These are phyloP conservation scores for Lachancea dasiensis DNA, from an alignment of 805 yeast genomes.

Conservation along the genomic window DNA sequence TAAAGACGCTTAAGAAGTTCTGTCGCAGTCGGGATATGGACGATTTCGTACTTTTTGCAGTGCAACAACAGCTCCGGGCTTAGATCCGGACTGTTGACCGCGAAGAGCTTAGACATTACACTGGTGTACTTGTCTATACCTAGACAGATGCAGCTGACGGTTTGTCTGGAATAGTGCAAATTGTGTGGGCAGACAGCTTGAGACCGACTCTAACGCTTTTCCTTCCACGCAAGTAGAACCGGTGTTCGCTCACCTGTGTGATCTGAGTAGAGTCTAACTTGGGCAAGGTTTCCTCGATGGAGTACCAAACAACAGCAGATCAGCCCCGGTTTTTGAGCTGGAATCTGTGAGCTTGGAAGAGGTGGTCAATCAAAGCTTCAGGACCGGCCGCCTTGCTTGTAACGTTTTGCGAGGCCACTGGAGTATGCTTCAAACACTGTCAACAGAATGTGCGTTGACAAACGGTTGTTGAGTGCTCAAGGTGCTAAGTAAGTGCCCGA, in stretches of 20 bases:
- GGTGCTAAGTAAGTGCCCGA: too few relatives aligned
- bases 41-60: slow-evolving; percentile 2
- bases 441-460: too few relatives aligned
- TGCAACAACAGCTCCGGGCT: slow-evolving; percentile 8
- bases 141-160: not conserved
- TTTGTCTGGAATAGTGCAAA: not conserved
- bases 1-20: slow-evolving; percentile 19
- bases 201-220: not conserved
- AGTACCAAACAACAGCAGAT: not conserved
- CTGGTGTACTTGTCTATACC: not conserved
- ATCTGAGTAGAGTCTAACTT: not conserved
- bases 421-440: too few relatives aligned
- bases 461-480: too few relatives aligned
- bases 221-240: not conserved
- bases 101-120: slow-evolving; percentile 4
- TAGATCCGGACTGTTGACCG: slow-evolving; percentile 5
- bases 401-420: too few relatives aligned
- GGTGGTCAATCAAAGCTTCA: too few relatives aligned
- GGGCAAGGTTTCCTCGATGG: too few relatives aligned
- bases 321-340: too few relatives aligned
- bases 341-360: too few relatives aligned
- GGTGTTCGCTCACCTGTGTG: not conserved
- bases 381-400: too few relatives aligned
- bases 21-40: slow-evolving; percentile 5
- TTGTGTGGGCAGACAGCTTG: not conserved